Base-by-base conservation (phyloP, 2,329 filamentous ascomycete species). In the Penicillium sp. region DNA sequence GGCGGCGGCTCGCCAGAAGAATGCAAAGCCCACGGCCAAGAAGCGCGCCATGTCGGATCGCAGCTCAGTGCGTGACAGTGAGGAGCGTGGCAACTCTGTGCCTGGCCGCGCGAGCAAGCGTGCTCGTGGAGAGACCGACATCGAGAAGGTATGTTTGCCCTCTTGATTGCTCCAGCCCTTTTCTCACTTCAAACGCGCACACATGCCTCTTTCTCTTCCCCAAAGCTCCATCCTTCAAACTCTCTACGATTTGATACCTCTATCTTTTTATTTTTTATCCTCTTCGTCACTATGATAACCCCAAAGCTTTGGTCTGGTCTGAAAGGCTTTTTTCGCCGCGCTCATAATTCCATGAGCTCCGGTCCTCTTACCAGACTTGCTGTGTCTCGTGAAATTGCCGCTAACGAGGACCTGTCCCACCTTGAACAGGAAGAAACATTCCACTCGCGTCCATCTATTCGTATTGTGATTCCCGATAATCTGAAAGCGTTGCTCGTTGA, bases 401-500 rank as follows among this genome's bases (percentile, higher is more conserved):
- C 42, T 44, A 24, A 39, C 35, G 9, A 9, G 13, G 13, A 24
- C 35, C 27, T 29, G 12, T 13, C 18, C 4, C 9, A 32, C 9
- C 25, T 26, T 24, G 36, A 48, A 49, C 69, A 97, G 90, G 93
- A 97, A 74, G 93, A 97, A 52, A 76, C 79, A 4, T 98, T 95
- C 66, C 82, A 90, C 63, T 78, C 80, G 53, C 84, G 90, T 49
- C 90, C 91, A 18, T 88, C 89, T 13, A 85, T 98, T 61, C 88
- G 89, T 60, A 80, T 98, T 37, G 79, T 84, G 43, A 83, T 97
- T 55, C 90, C 93, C 0, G 93, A 97, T 64, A 82, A 86, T 56
- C 78, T 98, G 56, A 96, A 97, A 73, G 88, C 87, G 12, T 79
- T 95, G 53, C 81, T 98, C 3, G 93, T 98, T 24, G 93, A 98